These are phyloP conservation scores for Prunus mume DNA, from an alignment of 306 rosid species.

Conservation along the genomic window DNA sequence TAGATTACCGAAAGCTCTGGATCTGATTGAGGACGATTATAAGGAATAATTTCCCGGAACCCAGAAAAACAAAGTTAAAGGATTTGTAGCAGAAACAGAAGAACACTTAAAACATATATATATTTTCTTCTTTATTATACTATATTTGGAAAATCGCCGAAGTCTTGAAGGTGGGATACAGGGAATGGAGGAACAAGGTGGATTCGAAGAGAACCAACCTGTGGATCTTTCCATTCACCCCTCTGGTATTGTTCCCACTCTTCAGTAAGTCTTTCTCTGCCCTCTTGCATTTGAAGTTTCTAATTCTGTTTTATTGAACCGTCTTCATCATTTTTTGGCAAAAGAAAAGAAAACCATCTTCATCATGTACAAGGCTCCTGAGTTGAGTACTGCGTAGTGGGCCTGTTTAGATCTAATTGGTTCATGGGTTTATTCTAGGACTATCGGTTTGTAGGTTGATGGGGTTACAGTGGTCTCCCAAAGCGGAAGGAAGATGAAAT, in stretches of 20 bases:
- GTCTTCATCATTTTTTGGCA: not conserved
- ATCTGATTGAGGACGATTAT: slow-evolving; percentile 2
- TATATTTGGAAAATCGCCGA: not conserved
- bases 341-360: too few relatives aligned
- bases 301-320: not conserved
- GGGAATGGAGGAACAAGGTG: slow-evolving; percentile 19
- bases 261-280: slow-evolving; percentile 17
- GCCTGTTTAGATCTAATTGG: not conserved
- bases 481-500: not conserved
- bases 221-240: slow-evolving; percentile 25
- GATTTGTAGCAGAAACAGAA: not conserved
- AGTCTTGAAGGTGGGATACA: not conserved
- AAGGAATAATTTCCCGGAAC: not conserved
- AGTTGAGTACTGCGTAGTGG: not conserved
- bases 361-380: not conserved
- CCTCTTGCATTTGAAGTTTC: not conserved
- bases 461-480: not conserved
- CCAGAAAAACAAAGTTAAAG: not conserved
- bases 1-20: not conserved
- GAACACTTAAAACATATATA: not conserved
- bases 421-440: not conserved
- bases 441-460: not conserved
- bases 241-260: slow-evolving; percentile 27
- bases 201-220: slow-evolving; percentile 37
- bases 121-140: not conserved